A percentile compares a stretch with the other conserved stretches of the same genome.
phyloP scores from a whole-genome alignment of 257 asterid species.

The Nicotiana tomentosiformis region DNA sequence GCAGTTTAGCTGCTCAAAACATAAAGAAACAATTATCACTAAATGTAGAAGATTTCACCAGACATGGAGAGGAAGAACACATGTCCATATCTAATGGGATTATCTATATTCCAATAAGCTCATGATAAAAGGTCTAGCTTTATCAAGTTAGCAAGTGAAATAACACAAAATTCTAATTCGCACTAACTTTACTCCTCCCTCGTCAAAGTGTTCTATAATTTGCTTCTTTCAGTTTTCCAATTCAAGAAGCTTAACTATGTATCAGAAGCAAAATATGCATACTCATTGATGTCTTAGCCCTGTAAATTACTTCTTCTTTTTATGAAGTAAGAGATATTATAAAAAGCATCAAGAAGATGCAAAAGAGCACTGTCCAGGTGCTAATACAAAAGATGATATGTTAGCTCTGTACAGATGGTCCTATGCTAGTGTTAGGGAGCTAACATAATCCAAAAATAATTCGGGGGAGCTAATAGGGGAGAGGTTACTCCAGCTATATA shows the following conservation, averaged over 20 bases:
- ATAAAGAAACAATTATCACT: constrained; percentile 16
- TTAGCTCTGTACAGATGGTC: no score
- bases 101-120: background rate
- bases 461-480: no score
- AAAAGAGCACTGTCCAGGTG: no score
- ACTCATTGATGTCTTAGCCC: background rate
- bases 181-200: background rate
- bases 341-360: no score
- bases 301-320: background rate
- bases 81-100: background rate
- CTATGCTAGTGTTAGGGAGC: no score
- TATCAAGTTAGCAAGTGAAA: background rate
- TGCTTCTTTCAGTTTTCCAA: background rate
- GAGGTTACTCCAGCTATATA: no score
- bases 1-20: constrained; percentile 62
- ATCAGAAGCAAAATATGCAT: background rate
- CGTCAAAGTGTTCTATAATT: background rate
- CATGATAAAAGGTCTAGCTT: background rate
- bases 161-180: background rate
- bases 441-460: no score
- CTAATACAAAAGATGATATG: no score
- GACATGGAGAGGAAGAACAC: background rate
- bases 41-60: constrained; percentile 9
- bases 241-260: background rate
- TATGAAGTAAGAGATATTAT: no score